Conservation (phyloP, 2,329 filamentous ascomycete genomes). For the Pyrenochaeta sp. region DNA sequence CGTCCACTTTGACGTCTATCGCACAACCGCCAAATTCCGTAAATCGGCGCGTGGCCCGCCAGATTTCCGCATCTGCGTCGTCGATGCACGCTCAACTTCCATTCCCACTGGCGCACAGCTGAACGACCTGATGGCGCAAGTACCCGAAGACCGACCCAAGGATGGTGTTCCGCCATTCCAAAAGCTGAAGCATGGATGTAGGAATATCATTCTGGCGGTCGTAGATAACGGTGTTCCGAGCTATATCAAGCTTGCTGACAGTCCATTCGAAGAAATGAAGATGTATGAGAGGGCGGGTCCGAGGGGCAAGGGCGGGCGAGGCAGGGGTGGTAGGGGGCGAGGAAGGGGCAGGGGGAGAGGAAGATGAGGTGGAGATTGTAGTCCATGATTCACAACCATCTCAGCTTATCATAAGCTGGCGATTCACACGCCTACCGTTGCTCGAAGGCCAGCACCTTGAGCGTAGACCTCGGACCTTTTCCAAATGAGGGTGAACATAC, state of each 20-base stretch:
- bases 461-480: not conserved
- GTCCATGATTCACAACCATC: not conserved
- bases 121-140: slow-evolving; percentile 73
- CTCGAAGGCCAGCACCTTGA: not conserved
- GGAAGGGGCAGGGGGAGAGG: slow-evolving; percentile 55
- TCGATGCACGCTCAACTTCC: slow-evolving; percentile 75
- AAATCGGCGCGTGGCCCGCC: slow-evolving; percentile 81
- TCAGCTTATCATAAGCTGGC: not conserved
- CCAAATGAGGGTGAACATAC: no score
- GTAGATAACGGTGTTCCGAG: slow-evolving; percentile 92
- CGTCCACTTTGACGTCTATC: slow-evolving; percentile 84
- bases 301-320: slow-evolving; percentile 46
- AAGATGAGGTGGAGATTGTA: slow-evolving; percentile 6
- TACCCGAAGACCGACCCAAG: slow-evolving; percentile 73
- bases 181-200: slow-evolving; percentile 82
- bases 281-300: slow-evolving; percentile 64
- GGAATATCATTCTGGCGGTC: slow-evolving; percentile 85
- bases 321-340: slow-evolving; percentile 47
- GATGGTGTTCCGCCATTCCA: slow-evolving; percentile 69
- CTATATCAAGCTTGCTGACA: slow-evolving; percentile 82
- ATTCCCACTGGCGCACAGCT: slow-evolving; percentile 80
- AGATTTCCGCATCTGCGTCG: slow-evolving; percentile 85
- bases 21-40: slow-evolving; percentile 71
- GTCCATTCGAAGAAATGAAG: slow-evolving; percentile 75
- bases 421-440: not conserved